A percentile compares a stretch with the other conserved stretches of the same genome.
These are phyloP conservation scores for Linderina pennispora DNA, from an alignment of 192 early-diverging fungal genomes.

Conservation along the genomic window DNA sequence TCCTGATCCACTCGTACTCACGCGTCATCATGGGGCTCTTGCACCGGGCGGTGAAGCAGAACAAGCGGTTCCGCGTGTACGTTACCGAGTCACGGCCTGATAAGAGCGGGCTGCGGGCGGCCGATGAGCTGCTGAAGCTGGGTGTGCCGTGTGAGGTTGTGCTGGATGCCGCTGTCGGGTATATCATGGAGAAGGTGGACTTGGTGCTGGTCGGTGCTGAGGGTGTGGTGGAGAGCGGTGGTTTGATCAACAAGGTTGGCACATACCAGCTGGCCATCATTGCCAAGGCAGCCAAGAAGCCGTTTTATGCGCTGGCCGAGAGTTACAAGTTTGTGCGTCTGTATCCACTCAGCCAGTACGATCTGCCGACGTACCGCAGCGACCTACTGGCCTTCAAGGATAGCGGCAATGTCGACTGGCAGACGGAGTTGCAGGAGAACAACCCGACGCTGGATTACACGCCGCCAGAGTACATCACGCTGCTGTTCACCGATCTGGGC, in stretches of 20 bases:
- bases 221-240: constrained; percentile 96
- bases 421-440: constrained; percentile 17
- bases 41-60: constrained; percentile 58
- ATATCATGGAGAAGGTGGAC: constrained; percentile 93
- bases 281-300: constrained; percentile 91
- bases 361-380: constrained; percentile 72
- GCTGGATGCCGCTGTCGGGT: constrained; percentile 87
- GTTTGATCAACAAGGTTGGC: constrained; percentile 94
- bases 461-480: constrained; percentile 83
- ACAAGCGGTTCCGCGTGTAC: constrained; percentile 88
- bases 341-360: constrained; percentile 93
- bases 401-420: constrained; percentile 25
- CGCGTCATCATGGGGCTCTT: constrained; percentile 86
- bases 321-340: constrained; percentile 96
- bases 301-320: constrained; percentile 91
- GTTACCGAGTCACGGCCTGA: constrained; percentile 85
- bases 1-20: constrained; percentile 94
- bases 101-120: constrained; percentile 52
- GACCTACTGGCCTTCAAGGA: constrained; percentile 64
- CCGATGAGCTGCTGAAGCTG: constrained; percentile 57
- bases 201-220: constrained; percentile 97
- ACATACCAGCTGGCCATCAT: constrained; percentile 94
- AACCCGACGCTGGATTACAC: constrained; percentile 92
- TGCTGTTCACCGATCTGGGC: constrained; percentile 87
- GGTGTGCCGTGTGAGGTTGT: constrained; percentile 83